Conservation (phyloP, 306 rosid genomes). For the Medicago ruthenica region DNA sequence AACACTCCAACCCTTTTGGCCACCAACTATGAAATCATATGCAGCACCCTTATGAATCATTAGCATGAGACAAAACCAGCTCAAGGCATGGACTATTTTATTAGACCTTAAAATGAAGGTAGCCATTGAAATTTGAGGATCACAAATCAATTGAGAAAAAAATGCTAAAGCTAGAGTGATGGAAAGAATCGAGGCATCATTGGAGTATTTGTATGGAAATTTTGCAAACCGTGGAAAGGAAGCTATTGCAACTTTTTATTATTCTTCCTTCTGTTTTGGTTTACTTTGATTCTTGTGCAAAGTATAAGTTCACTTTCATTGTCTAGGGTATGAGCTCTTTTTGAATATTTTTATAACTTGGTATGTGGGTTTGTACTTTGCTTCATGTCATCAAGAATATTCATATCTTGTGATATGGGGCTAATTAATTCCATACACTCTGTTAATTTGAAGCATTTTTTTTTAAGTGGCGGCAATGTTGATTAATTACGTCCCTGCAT, state of each 20-base stretch:
- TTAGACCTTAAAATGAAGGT: constrained; percentile 37
- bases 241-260: constrained; percentile 65
- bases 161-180: constrained; percentile 41
- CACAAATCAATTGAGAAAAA: constrained; percentile 15
- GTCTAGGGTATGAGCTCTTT: constrained; percentile 39
- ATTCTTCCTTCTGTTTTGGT: constrained; percentile 52
- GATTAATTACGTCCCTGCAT: constrained; percentile 17
- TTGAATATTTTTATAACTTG: constrained; percentile 61
- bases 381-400: constrained; percentile 71
- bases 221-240: constrained; percentile 54
- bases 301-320: constrained; percentile 65
- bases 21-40: constrained; percentile 63
- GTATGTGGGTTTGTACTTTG: constrained; percentile 72
- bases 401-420: constrained; percentile 77
- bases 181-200: constrained; percentile 42
- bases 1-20: constrained; percentile 74
- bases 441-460: constrained; percentile 1
- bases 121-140: constrained; percentile 51
- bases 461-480: constrained; percentile 25
- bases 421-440: constrained; percentile 35
- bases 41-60: constrained; percentile 61
- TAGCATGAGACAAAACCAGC: constrained; percentile 55
- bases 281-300: constrained; percentile 79
- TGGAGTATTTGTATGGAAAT: constrained; percentile 63
- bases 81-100: constrained; percentile 45